Percentiles rank a stretch among this genome's conserved stretches.
phyloP scores from a whole-genome alignment of 495 filamentous ascomycete genomes.

The Staphylotrichum tortipilum region DNA sequence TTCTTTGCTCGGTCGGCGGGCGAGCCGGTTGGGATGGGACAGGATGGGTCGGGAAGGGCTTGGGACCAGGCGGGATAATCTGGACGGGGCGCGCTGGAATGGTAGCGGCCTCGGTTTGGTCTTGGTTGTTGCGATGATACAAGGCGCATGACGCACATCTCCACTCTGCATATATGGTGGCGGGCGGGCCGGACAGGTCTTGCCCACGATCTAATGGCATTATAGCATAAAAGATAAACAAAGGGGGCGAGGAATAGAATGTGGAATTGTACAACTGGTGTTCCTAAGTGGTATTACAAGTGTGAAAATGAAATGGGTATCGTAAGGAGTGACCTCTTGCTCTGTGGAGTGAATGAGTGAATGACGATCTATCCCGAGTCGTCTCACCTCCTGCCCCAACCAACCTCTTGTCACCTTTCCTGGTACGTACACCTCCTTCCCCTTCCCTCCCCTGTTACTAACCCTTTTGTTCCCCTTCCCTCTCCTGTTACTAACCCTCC shows the following conservation, averaged over 20 bases:
- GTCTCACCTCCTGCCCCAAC: background rate
- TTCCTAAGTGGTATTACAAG: too few species aligned
- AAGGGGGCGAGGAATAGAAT: background rate
- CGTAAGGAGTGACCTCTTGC: too few species aligned
- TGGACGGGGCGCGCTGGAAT: too few species aligned
- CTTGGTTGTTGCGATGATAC: background rate
- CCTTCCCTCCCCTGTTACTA: too few species aligned
- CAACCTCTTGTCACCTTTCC: too few species aligned
- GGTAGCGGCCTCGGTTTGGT: background rate
- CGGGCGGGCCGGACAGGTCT: background rate
- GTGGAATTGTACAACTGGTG: background rate
- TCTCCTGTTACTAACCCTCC: too few species aligned
- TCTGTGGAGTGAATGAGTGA: background rate
- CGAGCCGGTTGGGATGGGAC: background rate
- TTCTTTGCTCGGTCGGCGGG: background rate
- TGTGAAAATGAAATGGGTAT: too few species aligned
- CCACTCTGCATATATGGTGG: conserved; percentile 10
- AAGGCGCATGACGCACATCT: conserved; percentile 3
- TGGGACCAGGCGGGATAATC: background rate
- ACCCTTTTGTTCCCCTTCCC: too few species aligned
- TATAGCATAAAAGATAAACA: background rate
- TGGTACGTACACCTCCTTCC: too few species aligned
- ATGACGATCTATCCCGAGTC: too few species aligned
- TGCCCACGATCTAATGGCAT: background rate
- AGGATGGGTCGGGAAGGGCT: background rate